These are phyloP conservation scores for Penicillium oxalicum DNA, from an alignment of 2,329 filamentous ascomycete genomes.

Conservation along the genomic window DNA sequence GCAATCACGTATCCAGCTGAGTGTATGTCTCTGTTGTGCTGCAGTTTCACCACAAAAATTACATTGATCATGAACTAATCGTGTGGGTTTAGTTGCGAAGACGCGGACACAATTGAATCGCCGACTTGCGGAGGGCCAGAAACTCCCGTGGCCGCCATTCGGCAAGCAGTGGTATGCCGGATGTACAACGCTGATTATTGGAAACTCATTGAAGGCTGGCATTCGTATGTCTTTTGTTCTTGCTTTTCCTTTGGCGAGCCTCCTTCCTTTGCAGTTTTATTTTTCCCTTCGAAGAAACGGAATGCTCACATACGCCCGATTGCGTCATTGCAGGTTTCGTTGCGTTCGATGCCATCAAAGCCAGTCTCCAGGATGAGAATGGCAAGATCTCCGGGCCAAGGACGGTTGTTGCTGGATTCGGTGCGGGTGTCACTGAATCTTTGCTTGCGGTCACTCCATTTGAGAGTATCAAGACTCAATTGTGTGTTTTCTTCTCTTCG, in stretches of 20 bases:
- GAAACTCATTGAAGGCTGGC: constrained; percentile 92
- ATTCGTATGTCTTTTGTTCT: constrained; percentile 60
- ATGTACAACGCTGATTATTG: constrained; percentile 93
- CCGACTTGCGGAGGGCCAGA: constrained; percentile 70
- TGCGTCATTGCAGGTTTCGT: constrained; percentile 62
- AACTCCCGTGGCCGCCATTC: constrained; percentile 91
- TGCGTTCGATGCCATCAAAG: constrained; percentile 92
- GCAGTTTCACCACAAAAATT: background rate
- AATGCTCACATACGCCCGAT: background rate
- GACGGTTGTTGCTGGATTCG: constrained; percentile 89
- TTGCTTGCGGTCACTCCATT: constrained; percentile 91
- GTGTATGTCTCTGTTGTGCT: constrained; percentile 51
- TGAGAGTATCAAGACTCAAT: constrained; percentile 95
- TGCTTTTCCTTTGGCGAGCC: no score
- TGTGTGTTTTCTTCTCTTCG: constrained; percentile 47
- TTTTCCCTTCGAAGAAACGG: no score
- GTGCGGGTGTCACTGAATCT: constrained; percentile 90
- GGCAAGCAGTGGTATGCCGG: constrained; percentile 95
- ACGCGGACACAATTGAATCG: constrained; percentile 90
- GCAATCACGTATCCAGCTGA: constrained; percentile 92
- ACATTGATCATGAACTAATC: constrained; percentile 6
- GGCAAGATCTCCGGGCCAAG: constrained; percentile 85
- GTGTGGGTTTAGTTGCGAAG: constrained; percentile 65
- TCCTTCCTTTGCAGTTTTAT: no score
- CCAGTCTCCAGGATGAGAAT: constrained; percentile 69